Base-by-base conservation (phyloP, 805 yeast genomes). In the Starmerella apicola region DNA sequence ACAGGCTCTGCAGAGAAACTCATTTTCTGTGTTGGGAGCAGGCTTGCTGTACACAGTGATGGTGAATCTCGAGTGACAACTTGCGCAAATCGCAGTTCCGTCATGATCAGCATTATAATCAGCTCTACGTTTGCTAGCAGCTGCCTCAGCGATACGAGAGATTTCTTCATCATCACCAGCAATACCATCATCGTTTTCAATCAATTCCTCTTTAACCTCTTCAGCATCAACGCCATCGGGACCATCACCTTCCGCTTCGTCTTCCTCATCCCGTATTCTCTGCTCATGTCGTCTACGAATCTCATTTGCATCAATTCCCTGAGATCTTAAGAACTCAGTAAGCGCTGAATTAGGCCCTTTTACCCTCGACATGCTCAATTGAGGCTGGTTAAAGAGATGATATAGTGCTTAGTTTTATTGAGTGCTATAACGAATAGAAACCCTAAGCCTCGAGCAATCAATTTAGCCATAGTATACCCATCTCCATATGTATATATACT, bases 261-360 rank as follows among this genome's bases (percentile, higher is more conserved):
- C 41, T 32, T 30, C 39, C 22, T 16, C 37, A 29, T 31, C 32
- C 30, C 36, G 45, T 32, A 36, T 45, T 16, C 59, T 40, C 7
- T 45, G 32, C 27, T 44, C 42, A 38, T 51, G 50, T 9, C 58
- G 40, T 36, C 63, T 62, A 53, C 85, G 67, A 55, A 84, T 84
- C 31, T 74, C 76, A 42, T 76, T 84, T 1, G 95, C 84, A 53
- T 66, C 80, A 61, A 86, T 86, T 26, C 96, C 96, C 59, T 85
- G 94, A 41, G 80, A 83, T 36, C 85, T 67, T 44, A 86, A 67
- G 53, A 86, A 86, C 59, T 81, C 91, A 0, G 95, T 86, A 49
- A 86, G 65, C 0, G 96, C 96, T 50, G 93, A 79, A 63, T 82
- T 83, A 8, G 60, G 60, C 1, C 60, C 59, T 3, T 33, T 94